Conservation (phyloP, 768 basidiomycete genomes). For the Suillus spraguei region DNA sequence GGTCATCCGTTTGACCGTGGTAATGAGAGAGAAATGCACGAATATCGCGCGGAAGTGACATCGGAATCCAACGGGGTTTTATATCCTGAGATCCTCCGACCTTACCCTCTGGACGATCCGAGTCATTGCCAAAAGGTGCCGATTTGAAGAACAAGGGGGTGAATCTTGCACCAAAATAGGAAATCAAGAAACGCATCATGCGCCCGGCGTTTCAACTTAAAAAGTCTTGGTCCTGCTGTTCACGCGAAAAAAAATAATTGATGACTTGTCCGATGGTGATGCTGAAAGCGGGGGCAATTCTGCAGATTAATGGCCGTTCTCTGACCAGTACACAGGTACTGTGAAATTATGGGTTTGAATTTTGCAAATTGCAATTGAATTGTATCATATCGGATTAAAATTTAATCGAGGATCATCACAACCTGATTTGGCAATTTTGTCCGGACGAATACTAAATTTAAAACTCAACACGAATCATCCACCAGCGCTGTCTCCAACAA, state of each 20-base stretch:
- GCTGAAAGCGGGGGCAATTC: background rate
- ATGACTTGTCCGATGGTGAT: background rate
- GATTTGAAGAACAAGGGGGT: background rate
- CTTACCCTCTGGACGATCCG: background rate
- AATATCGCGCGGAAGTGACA: constrained; percentile 26
- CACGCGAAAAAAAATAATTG: background rate
- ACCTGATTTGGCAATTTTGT: background rate
- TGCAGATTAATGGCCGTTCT: background rate
- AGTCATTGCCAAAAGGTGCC: background rate
- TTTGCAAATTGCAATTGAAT: background rate
- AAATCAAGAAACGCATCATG: background rate
- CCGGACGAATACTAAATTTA: background rate
- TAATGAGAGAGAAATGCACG: constrained; percentile 28
- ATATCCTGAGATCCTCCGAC: background rate
- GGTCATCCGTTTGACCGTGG: constrained; percentile 16
- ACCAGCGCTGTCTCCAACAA: background rate
- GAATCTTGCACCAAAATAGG: constrained; percentile 5
- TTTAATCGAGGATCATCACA: constrained; percentile 6
- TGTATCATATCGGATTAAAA: background rate
- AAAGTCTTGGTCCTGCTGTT: background rate
- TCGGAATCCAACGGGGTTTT: background rate
- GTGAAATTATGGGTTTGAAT: background rate
- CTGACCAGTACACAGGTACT: background rate
- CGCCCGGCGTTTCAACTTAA: constrained; percentile 6
- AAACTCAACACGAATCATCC: background rate